These are phyloP conservation scores for Tulasnella sp. DNA, from an alignment of 768 basidiomycete species.

Conservation along the genomic window DNA sequence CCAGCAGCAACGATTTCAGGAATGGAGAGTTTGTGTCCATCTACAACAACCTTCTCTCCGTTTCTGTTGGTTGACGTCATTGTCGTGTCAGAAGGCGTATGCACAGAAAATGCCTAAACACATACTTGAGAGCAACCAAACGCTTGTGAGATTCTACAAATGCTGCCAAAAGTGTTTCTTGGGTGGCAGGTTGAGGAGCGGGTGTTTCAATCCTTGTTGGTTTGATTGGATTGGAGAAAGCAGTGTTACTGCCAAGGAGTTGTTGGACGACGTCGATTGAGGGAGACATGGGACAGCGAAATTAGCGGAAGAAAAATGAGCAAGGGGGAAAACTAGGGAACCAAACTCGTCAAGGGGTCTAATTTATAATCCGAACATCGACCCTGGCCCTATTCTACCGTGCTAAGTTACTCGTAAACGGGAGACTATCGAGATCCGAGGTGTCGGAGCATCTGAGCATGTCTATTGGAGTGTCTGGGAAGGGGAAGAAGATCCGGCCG, in stretches of 20 bases:
- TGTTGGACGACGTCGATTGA: constrained; percentile 7
- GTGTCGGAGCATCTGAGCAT: too few species aligned
- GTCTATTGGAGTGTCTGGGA: too few species aligned
- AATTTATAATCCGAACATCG: too few species aligned
- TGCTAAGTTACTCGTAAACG: too few species aligned
- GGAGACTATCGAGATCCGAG: too few species aligned
- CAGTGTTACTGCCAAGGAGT: constrained; percentile 7
- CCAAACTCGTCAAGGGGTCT: too few species aligned
- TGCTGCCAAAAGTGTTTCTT: constrained; percentile 9
- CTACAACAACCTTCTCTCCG: constrained; percentile 49
- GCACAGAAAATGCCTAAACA: constrained; percentile 28
- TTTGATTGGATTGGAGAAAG: neutral
- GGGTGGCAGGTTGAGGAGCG: neutral
- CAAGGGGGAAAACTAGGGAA: neutral
- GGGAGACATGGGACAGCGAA: neutral
- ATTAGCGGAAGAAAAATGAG: neutral
- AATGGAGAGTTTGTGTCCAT: constrained; percentile 60
- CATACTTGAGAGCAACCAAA: constrained; percentile 2
- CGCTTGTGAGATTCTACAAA: constrained; percentile 13
- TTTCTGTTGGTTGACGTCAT: constrained; percentile 33
- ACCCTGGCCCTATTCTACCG: too few species aligned
- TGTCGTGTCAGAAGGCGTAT: neutral
- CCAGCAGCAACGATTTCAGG: constrained; percentile 67
- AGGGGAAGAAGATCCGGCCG: too few species aligned
- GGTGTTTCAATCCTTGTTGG: constrained; percentile 3